Percentiles rank a stretch among this genome's conserved stretches.
These are phyloP conservation scores for Fusarium paranaense DNA, from an alignment of 2,329 filamentous ascomycete species.

Conservation along the genomic window DNA sequence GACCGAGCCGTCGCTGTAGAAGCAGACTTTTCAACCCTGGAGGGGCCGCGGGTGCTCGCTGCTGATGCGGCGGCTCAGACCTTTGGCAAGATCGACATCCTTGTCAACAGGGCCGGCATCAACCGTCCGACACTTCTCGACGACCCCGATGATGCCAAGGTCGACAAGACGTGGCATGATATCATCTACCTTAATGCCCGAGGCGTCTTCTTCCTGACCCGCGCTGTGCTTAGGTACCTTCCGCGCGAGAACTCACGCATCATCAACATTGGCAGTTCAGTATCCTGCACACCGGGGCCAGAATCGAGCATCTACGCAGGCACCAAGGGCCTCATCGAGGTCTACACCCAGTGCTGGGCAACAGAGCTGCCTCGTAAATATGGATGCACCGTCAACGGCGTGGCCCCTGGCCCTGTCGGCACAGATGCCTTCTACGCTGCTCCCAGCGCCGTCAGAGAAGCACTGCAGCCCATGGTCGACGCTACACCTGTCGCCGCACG, in stretches of 20 bases:
- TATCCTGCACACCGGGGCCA: not conserved
- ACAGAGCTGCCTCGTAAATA: slow-evolving; percentile 34
- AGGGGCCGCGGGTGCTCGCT: not conserved
- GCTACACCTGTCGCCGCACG: not conserved
- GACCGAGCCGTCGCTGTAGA: not conserved
- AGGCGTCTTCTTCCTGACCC: slow-evolving; percentile 7
- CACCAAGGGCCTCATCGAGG: slow-evolving; percentile 10
- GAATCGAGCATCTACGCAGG: slow-evolving; percentile 9
- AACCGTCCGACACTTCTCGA: not conserved
- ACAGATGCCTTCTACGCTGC: slow-evolving; percentile 26
- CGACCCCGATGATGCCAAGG: not conserved
- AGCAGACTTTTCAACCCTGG: not conserved
- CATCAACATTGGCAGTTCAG: slow-evolving; percentile 7
- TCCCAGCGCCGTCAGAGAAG: not conserved
- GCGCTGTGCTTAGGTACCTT: not conserved
- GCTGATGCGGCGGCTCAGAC: not conserved
- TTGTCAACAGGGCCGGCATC: slow-evolving; percentile 4
- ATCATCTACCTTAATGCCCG: not conserved
- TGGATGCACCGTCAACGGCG: slow-evolving; percentile 45
- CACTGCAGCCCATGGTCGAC: not conserved
- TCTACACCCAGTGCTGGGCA: slow-evolving; percentile 1
- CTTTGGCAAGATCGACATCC: slow-evolving; percentile 2
- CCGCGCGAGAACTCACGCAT: slow-evolving; percentile 9
- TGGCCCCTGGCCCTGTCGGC: slow-evolving; percentile 46
- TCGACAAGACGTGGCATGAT: not conserved